Conservation (phyloP, 805 yeast genomes). For the Starmera pachycereana region DNA sequence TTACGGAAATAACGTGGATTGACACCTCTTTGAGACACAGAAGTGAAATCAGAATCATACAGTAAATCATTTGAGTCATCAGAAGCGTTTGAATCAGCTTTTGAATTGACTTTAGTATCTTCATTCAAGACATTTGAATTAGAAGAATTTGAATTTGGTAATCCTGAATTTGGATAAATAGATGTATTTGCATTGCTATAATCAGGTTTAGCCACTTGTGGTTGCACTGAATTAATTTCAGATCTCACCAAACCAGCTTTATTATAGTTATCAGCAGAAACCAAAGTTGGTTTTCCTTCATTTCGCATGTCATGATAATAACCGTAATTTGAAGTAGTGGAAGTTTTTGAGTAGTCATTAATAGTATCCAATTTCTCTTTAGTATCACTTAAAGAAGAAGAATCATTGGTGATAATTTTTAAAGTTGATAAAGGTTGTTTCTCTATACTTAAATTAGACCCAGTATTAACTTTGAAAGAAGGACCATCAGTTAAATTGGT, state of each 20-base stretch:
- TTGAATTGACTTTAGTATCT: slow-evolving; percentile 2
- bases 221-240: slow-evolving; percentile 13
- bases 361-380: slow-evolving; percentile 13
- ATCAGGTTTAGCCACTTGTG: slow-evolving; percentile 17
- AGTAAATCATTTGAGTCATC: slow-evolving; percentile 2
- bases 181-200: slow-evolving; percentile 6
- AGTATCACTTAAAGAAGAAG: slow-evolving; percentile 13
- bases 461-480: slow-evolving; percentile 7
- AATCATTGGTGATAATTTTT: slow-evolving; percentile 16
- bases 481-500: slow-evolving; percentile 18
- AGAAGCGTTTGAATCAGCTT: slow-evolving; percentile 3
- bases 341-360: slow-evolving; percentile 15
- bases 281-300: slow-evolving; percentile 18
- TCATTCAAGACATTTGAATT: not conserved
- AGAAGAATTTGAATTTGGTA: not conserved
- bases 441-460: slow-evolving; percentile 6
- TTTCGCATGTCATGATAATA: not conserved
- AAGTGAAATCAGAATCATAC: slow-evolving; percentile 53
- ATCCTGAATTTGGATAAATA: slow-evolving; percentile 4
- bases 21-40: slow-evolving; percentile 68
- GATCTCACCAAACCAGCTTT: slow-evolving; percentile 14
- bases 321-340: slow-evolving; percentile 1
- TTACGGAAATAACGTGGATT: slow-evolving; percentile 42
- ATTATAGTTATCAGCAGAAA: slow-evolving; percentile 14
- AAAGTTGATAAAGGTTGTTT: slow-evolving; percentile 9